Conservation (phyloP, 2,329 filamentous ascomycete genomes). For the Alternaria alternata region DNA sequence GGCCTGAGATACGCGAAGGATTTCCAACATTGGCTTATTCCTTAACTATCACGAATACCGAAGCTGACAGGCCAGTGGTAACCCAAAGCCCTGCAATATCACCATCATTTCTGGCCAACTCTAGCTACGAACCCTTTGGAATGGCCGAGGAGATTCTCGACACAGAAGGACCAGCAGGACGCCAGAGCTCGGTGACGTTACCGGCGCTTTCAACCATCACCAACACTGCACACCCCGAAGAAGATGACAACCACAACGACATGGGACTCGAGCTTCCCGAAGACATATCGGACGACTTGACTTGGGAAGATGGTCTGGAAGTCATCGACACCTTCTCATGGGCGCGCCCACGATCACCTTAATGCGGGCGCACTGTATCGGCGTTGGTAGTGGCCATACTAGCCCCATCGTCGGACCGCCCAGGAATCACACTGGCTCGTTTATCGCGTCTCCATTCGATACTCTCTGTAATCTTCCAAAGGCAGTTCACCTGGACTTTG, state of each 20-base stretch:
- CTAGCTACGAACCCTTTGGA: not conserved
- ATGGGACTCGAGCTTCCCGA: not conserved
- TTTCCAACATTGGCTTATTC: not conserved
- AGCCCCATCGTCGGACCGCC: not conserved
- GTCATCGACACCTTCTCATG: not conserved
- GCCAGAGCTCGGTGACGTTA: not conserved
- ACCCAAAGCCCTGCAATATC: not conserved
- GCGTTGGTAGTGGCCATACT: not conserved
- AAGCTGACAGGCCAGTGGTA: not conserved
- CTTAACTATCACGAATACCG: not conserved
- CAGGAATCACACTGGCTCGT: not conserved
- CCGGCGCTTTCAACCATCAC: not conserved
- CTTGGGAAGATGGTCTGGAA: not conserved
- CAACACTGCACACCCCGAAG: not conserved
- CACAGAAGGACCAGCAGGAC: not conserved
- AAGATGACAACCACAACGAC: not conserved
- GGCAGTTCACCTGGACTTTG: constrained; percentile 7
- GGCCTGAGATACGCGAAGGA: not conserved
- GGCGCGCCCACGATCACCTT: not conserved
- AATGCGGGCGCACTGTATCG: not conserved
- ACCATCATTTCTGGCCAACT: not conserved
- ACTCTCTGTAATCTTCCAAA: not conserved
- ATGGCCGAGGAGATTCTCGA: not conserved
- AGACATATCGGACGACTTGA: not conserved
- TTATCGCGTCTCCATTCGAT: not conserved